A percentile compares a stretch with the other conserved stretches of the same genome.
phyloP scores from a whole-genome alignment of 768 basidiomycete genomes.

The Fomitopsis pulvina region DNA sequence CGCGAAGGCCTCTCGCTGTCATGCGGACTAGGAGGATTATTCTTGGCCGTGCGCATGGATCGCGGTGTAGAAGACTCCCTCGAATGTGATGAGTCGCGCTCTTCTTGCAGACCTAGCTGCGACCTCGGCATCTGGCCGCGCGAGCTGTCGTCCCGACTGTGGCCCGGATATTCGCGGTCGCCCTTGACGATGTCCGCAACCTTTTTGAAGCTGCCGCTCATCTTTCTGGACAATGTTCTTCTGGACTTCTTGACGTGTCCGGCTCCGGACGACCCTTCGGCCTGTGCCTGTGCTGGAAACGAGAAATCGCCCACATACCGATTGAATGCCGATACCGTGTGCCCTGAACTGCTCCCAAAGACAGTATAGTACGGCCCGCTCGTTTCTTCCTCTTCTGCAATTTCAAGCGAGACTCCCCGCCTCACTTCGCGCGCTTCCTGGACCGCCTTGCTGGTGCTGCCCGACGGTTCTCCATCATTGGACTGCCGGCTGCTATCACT shows the following conservation, averaged over 20 bases:
- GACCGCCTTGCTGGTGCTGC: neutral
- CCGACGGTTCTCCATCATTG: neutral
- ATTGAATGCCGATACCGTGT: slow-evolving; percentile 37
- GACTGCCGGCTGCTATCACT: slow-evolving; percentile 16
- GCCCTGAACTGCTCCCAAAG: slow-evolving; percentile 40
- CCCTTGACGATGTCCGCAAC: slow-evolving; percentile 12
- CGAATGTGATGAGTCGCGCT: neutral
- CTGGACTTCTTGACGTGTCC: slow-evolving; percentile 9
- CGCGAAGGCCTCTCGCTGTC: slow-evolving; percentile 1
- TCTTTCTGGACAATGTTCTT: slow-evolving; percentile 27
- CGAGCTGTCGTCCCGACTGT: slow-evolving; percentile 9
- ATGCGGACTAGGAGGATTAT: neutral
- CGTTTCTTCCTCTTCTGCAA: slow-evolving; percentile 15
- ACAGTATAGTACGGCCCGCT: slow-evolving; percentile 51
- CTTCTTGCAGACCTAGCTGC: neutral
- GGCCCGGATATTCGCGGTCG: slow-evolving; percentile 6
- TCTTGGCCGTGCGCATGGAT: neutral
- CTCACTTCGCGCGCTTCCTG: neutral
- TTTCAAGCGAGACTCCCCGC: slow-evolving; percentile 9
- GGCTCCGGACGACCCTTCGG: neutral
- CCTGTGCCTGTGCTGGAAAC: neutral
- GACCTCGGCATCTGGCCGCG: slow-evolving; percentile 11
- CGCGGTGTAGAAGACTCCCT: neutral
- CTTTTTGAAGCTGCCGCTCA: slow-evolving; percentile 27
- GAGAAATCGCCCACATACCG: slow-evolving; percentile 32